Evolutionary conservation across 208 protist species (phyloP).

Genomic region (Acanthamoeba healyi): DNA sequence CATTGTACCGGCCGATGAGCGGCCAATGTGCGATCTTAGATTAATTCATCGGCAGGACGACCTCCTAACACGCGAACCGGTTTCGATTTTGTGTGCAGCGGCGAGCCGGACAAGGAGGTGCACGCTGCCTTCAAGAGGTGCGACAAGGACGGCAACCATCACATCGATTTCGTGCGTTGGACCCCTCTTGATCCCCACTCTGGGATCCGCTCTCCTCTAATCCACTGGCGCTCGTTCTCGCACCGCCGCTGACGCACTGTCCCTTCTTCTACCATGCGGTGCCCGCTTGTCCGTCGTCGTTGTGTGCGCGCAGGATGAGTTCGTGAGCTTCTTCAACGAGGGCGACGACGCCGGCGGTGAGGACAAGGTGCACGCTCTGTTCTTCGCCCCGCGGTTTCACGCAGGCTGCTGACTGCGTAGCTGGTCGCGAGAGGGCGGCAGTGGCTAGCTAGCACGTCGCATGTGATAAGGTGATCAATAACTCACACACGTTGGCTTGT

Average conservation of each 20-base stretch:
- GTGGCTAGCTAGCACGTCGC: too few species aligned
- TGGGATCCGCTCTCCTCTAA: too few species aligned
- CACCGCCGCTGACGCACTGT: not conserved
- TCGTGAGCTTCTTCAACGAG: slow-evolving; percentile 57
- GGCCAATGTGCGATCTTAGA: too few species aligned
- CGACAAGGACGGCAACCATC: slow-evolving; percentile 53
- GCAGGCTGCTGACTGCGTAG: too few species aligned
- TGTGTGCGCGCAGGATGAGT: slow-evolving; percentile 23
- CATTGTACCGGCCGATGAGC: too few species aligned
- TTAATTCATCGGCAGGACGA: not conserved
- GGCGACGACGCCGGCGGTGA: slow-evolving; percentile 1
- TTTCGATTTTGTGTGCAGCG: too few species aligned
- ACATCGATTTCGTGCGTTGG: slow-evolving; percentile 42
- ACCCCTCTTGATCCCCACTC: not conserved
- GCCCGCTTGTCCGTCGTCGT: not conserved
- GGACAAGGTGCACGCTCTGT: not conserved
- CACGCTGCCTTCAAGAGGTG: slow-evolving; percentile 47
- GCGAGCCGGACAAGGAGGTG: slow-evolving; percentile 56
- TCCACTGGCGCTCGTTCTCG: not conserved
- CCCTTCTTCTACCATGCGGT: not conserved
- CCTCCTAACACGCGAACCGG: too few species aligned
- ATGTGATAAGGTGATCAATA: too few species aligned
- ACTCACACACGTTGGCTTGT: not conserved
- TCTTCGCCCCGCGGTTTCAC: too few species aligned
- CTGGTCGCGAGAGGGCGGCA: too few species aligned